Percentiles rank a stretch among this genome's conserved stretches.
These are phyloP conservation scores for Suhomyces anneliseae DNA, from an alignment of 1,139 yeast species.

Conservation along the genomic window DNA sequence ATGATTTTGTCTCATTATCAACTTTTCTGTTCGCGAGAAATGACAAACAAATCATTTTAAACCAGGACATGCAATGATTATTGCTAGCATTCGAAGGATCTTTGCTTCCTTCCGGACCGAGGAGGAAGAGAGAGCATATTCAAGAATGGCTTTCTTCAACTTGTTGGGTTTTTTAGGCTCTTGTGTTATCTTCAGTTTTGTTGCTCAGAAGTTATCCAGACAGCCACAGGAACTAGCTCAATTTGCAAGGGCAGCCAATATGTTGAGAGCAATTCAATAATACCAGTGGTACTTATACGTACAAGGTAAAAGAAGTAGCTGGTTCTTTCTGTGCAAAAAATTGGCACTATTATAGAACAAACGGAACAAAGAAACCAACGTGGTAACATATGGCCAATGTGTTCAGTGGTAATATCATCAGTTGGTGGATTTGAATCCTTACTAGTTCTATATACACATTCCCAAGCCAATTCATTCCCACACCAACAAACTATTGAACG, in stretches of 20 bases:
- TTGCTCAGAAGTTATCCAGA: slow-evolving; percentile 64
- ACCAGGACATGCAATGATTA: slow-evolving; percentile 34
- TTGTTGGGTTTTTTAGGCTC: slow-evolving; percentile 78
- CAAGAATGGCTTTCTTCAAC: slow-evolving; percentile 80
- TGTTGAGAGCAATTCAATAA: slow-evolving; percentile 21
- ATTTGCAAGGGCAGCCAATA: slow-evolving; percentile 30
- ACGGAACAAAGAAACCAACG: too few species aligned
- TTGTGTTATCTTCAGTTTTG: slow-evolving; percentile 76
- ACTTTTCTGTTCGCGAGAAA: background rate
- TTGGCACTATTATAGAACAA: too few species aligned
- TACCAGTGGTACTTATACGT: too few species aligned
- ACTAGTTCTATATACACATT: too few species aligned
- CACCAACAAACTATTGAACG: too few species aligned
- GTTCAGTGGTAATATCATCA: too few species aligned
- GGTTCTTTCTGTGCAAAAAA: too few species aligned
- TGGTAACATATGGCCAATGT: too few species aligned
- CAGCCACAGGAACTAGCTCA: slow-evolving; percentile 39
- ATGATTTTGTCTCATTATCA: too few species aligned
- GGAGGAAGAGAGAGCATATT: slow-evolving; percentile 76
- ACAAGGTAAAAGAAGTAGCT: too few species aligned
- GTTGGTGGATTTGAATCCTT: too few species aligned
- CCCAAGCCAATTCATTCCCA: too few species aligned
- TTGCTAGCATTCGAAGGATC: slow-evolving; percentile 71
- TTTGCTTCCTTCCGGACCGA: slow-evolving; percentile 83
- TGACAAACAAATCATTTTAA: background rate